Conservation (phyloP, 2,329 filamentous ascomycete species). For the Biscogniauxia sp. region DNA sequence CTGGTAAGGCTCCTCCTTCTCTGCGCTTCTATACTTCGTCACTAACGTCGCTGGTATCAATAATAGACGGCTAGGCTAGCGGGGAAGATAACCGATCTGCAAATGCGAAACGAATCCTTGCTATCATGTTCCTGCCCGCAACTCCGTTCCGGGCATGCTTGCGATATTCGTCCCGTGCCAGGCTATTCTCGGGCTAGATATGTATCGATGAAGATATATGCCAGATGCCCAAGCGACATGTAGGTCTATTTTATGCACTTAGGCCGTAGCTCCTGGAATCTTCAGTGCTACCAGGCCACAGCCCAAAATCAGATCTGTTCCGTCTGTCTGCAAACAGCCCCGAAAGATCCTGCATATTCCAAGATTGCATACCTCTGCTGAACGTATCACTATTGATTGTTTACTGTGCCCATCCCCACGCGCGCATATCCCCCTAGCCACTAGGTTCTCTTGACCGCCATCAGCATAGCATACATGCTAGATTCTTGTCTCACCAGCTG, state of each 20-base stretch:
- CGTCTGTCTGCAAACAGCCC: not conserved
- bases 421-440: not conserved
- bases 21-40: not conserved
- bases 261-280: not conserved
- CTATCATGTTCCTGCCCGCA: not conserved
- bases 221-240: not conserved
- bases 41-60: not conserved
- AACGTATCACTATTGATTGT: not conserved
- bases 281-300: not conserved
- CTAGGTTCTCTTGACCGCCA: not conserved
- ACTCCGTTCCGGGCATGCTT: not conserved
- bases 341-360: not conserved
- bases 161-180: not conserved
- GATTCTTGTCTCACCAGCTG: not conserved
- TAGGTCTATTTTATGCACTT: not conserved
- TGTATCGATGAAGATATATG: not conserved
- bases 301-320: not conserved
- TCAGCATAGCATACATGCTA: not conserved
- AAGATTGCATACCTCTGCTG: not conserved
- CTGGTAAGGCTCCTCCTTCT: not conserved
- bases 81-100: not conserved
- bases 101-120: not conserved
- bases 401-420: not conserved
- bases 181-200: not conserved
- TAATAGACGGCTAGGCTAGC: not conserved